These are phyloP conservation scores for Epichloe sibirici DNA, from an alignment of 2,329 filamentous ascomycete species.

Conservation along the genomic window DNA sequence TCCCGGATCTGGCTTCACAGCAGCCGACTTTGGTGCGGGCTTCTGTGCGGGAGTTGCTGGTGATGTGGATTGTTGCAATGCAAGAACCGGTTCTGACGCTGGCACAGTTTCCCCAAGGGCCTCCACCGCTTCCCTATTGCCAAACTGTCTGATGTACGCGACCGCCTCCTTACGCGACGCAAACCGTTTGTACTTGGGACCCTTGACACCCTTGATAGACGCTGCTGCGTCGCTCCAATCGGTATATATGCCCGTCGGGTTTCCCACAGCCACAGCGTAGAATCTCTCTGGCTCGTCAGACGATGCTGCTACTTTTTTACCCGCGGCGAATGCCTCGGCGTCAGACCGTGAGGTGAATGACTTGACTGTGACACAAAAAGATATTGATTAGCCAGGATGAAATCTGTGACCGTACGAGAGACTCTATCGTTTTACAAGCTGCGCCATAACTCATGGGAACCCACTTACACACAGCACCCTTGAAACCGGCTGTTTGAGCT, in stretches of 20 bases:
- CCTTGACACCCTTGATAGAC: conserved; percentile 63
- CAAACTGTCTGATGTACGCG: conserved; percentile 51
- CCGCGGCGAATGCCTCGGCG: conserved; percentile 65
- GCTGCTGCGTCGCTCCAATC: conserved; percentile 58
- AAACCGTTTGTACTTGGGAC: conserved; percentile 60
- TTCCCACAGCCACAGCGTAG: conserved; percentile 51
- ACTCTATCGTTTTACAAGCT: not conserved
- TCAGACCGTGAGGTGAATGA: conserved; percentile 63
- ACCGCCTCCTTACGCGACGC: conserved; percentile 59
- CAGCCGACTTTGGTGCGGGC: not conserved
- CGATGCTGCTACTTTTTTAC: conserved; percentile 31
- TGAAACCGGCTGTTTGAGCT: conserved; percentile 46
- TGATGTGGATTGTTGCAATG: conserved; percentile 10
- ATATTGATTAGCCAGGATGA: not conserved
- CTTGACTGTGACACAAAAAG: conserved; percentile 47
- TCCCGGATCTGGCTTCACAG: not conserved
- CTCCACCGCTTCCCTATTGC: conserved; percentile 31
- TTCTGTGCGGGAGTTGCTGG: conserved; percentile 16
- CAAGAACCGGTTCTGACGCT: conserved; percentile 7
- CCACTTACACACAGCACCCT: conserved; percentile 55
- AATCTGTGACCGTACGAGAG: not conserved
- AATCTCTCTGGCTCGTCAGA: conserved; percentile 34
- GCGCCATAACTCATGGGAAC: not conserved
- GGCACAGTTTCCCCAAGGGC: conserved; percentile 21
- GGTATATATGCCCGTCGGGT: conserved; percentile 44